Evolutionary conservation across 208 protist species (phyloP), one percentile per base, ranked within the genome.

Genomic region (Blechomonas ayalai): DNA sequence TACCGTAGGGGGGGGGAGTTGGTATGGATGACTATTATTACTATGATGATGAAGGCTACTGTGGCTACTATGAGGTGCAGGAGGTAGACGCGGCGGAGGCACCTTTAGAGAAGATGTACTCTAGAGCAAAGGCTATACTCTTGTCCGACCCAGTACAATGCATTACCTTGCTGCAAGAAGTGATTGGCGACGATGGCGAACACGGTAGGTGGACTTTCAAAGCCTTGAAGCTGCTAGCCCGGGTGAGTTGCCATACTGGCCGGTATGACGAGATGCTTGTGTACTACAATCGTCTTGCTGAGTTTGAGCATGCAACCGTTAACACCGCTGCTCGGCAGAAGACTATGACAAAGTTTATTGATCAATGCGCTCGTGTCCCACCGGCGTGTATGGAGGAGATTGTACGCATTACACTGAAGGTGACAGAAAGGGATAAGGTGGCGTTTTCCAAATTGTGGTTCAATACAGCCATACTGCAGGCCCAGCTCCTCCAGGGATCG

Each of bases 121-220:
- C 76, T 31, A 78, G 73, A 15, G 79, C 71, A 37, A 96, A 95
- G 61, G 74, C 69, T 50, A 47, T 69, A 39, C 67, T 87, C 47
- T 73, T 96, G 10, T 69, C 72, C 15, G 70, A 80, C 20, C 52
- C 84, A 4, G 34, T 59, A 26, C 67, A 93, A 20, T 91, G 92
- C 20, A 51, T 91, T 20, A 58, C 44, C 16, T 72, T 67, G 22
- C 62, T 97, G 36, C 52, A 60, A 25, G 71, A 77, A 49, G 82
- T 97, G 3, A 26, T 94, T 13, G 59, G 70, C 0, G 73, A 90
- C 29, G 95, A 97, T 32, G 48, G 59, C 25, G 54, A 64, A 18
- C 65, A 91, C 47, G 80, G 64, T 0, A 67, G 67, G 33, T 95
- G 89, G 92, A 92, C 84, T 18, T 98, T 97, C 63, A 98, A 97